A percentile compares a stretch with the other conserved stretches of the same genome.
Conservation (phyloP, 805 yeast genomes). For the Saccharomyces kudriavzevii region DNA sequence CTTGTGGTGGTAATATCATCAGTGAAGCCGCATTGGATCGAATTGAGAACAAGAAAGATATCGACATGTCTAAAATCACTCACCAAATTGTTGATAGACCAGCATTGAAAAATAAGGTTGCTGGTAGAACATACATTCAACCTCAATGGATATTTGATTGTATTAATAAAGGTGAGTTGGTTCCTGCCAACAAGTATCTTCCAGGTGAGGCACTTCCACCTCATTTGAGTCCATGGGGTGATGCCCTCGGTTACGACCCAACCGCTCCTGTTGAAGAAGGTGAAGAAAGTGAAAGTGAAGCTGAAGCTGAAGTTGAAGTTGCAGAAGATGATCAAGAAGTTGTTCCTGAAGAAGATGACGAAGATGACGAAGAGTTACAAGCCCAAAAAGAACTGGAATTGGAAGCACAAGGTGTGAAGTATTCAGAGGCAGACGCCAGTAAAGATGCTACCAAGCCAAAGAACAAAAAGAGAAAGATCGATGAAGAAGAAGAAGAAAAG, state of each 20-base stretch:
- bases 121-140: conserved; percentile 89
- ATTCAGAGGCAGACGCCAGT: conserved; percentile 45
- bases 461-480: conserved; percentile 31
- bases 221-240: conserved; percentile 98
- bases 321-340: conserved; percentile 45
- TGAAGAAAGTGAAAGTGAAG: conserved; percentile 39
- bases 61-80: conserved; percentile 64
- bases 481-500: conserved; percentile 65
- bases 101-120: conserved; percentile 60
- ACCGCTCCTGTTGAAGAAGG: conserved; percentile 39
- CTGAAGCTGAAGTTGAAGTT: conserved; percentile 42
- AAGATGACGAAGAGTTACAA: conserved; percentile 48
- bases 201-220: conserved; percentile 96
- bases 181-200: conserved; percentile 73
- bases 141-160: conserved; percentile 98
- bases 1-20: conserved; percentile 79
- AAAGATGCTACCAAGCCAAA: conserved; percentile 33
- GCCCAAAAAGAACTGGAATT: conserved; percentile 79
- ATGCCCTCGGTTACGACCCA: conserved; percentile 85
- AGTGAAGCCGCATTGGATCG: conserved; percentile 87
- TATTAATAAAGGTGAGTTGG: conserved; percentile 65
- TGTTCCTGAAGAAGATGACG: conserved; percentile 44
- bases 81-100: conserved; percentile 96
- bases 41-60: conserved; percentile 36
- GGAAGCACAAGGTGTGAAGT: conserved; percentile 83